Evolutionary conservation across 225 moss, liverwort and hornwort species (phyloP), one percentile per base, ranked within the genome.

Genomic region (Bryoerythrophyllum caledonicum): DNA sequence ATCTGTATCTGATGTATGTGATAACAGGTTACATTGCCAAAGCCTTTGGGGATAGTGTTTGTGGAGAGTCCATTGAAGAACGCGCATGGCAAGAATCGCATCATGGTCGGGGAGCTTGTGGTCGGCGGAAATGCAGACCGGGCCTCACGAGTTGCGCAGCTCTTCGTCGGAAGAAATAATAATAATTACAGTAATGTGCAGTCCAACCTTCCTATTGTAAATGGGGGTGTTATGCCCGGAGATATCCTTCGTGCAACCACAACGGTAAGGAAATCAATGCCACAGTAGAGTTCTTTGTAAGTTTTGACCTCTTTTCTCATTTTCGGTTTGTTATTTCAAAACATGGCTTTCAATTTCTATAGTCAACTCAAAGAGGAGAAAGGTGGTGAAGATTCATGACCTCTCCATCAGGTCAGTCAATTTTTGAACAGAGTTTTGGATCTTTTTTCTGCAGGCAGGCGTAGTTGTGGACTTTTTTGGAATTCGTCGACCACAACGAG

Each of bases 181-280:
- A 34, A 34, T 38, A 32, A 32, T 32, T 3, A 32, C 32, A 38
- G 38, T 10, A 38, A 58, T 43, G 37, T 1, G 5, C 66, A 63
- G 57, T 55, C 60, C 26, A 79, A 79, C 63, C 40, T 41, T 26
- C 85, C 88, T 51, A 19, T 91, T 12, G 11, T 87, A 4, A 85
- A 83, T 60, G 89, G 87, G 21, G 89, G 86, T 76, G 82, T 89
- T 62, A 73, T 82, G 76, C 86, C 89, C 24, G 91, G 91, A 48
- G 93, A 93, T 21, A 74, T 93, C 64, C 89, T 93, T 38, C 91
- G 93, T 57, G 93, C 93, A 28, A 86, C 89, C 59, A 91, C 93
- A 43, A 89, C 91, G 67, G 93, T 93, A 72, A 85, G 59, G 25
- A 60, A 70, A 27, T 7, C 11, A 38, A 56, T 15, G 34, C 27